Conservation (phyloP, 768 basidiomycete genomes). For the Panaeolus cyanescens region DNA sequence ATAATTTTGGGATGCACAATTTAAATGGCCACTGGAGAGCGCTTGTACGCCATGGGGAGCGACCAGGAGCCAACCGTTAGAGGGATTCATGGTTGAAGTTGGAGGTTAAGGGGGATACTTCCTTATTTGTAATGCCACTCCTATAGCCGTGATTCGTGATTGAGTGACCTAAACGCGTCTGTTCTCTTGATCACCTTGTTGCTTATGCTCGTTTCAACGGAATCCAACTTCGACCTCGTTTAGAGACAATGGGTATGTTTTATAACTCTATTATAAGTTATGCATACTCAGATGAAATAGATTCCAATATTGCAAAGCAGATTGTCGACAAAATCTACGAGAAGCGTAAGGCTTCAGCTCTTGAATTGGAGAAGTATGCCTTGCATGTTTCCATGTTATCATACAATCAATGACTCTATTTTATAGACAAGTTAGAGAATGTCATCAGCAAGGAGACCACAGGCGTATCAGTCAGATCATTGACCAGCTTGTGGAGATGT, state of each 20-base stretch:
- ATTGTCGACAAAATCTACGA: constrained; percentile 94
- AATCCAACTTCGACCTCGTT: neutral
- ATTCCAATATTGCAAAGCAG: constrained; percentile 75
- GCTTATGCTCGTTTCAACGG: neutral
- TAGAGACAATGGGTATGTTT: constrained; percentile 23
- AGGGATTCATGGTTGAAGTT: neutral
- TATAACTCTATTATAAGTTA: neutral
- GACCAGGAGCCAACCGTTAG: neutral
- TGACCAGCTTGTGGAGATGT: constrained; percentile 94
- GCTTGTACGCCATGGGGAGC: neutral
- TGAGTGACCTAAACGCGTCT: neutral
- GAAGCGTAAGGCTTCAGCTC: constrained; percentile 92
- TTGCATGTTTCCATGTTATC: neutral
- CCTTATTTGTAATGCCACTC: neutral
- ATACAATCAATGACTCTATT: constrained; percentile 3
- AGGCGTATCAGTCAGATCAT: constrained; percentile 85
- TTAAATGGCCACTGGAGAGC: neutral
- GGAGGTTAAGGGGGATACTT: neutral
- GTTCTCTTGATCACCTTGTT: neutral
- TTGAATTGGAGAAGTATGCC: constrained; percentile 90
- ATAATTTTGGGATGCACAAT: neutral
- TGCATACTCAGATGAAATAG: constrained; percentile 34
- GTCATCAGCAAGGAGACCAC: constrained; percentile 78
- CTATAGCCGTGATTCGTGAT: neutral
- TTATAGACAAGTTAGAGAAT: constrained; percentile 81